phyloP scores from a whole-genome alignment of 257 asterid species.

The Nicotiana sylvestris region DNA sequence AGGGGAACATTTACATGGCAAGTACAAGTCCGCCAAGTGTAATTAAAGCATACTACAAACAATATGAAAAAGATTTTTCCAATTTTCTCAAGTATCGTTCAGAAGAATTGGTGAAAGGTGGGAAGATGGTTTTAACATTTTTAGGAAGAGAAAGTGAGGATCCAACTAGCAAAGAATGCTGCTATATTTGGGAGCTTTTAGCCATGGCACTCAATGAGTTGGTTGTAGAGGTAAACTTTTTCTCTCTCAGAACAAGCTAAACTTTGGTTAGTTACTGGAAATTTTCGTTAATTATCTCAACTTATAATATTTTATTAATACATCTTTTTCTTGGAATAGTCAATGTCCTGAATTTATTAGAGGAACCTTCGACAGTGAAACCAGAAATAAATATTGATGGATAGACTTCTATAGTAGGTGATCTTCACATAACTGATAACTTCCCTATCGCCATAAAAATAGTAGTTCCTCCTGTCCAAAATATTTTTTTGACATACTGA shows the following conservation, averaged over 20 bases:
- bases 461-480: no score
- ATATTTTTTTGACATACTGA: no score
- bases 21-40: conserved; percentile 38
- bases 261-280: not conserved
- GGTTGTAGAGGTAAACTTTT: conserved; percentile 40
- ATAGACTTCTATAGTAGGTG: no score
- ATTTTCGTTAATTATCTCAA: not conserved
- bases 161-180: conserved; percentile 45
- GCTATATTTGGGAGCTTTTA: conserved; percentile 62
- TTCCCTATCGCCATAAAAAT: no score
- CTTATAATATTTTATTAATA: not conserved
- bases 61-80: conserved; percentile 47
- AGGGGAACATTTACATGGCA: conserved; percentile 46
- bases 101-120: conserved; percentile 49
- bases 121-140: conserved; percentile 63
- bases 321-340: not conserved
- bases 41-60: conserved; percentile 46
- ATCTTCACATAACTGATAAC: no score
- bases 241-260: not conserved
- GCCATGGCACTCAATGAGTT: conserved; percentile 42
- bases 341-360: not conserved
- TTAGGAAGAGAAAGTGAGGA: conserved; percentile 52
- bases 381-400: no score
- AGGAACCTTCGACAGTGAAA: not conserved
- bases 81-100: conserved; percentile 48